A percentile compares a stretch with the other conserved stretches of the same genome.
Evolutionary conservation across 2,329 filamentous ascomycete species (phyloP).

Genomic region (Epichloe uncinata): DNA sequence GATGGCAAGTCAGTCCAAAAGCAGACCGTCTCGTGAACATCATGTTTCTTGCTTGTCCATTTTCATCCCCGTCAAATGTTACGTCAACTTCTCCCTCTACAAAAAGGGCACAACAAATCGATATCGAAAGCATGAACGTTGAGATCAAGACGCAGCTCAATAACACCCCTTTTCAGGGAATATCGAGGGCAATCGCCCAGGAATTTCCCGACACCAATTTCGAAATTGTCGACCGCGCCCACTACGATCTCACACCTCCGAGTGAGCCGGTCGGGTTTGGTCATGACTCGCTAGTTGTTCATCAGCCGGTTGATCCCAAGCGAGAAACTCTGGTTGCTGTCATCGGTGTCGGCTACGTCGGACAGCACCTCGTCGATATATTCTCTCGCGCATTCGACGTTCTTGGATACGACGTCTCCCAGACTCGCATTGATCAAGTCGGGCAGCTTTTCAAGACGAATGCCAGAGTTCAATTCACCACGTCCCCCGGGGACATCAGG

Average conservation of each 20-base stretch:
- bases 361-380: constrained; percentile 31
- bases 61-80: not conserved
- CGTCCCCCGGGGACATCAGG: constrained; percentile 23
- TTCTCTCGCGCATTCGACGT: constrained; percentile 29
- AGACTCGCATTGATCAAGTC: constrained; percentile 23
- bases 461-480: constrained; percentile 24
- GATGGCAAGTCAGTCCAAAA: not conserved
- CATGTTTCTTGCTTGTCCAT: not conserved
- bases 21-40: no score
- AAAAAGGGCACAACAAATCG: not conserved
- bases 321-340: constrained; percentile 28
- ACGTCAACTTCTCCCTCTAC: not conserved
- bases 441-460: constrained; percentile 14
- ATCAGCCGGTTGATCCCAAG: constrained; percentile 3
- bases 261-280: constrained; percentile 17
- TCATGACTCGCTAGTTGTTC: constrained; percentile 6
- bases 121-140: not conserved
- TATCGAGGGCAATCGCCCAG: not conserved
- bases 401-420: constrained; percentile 35
- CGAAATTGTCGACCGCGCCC: constrained; percentile 11
- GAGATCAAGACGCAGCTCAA: not conserved
- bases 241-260: constrained; percentile 23
- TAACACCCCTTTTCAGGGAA: not conserved
- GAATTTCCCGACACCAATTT: not conserved
- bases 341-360: constrained; percentile 40